Evolutionary conservation across 169 alveolate genomes (phyloP), one percentile per base, ranked within the genome.

Genomic region (Cystoisospora suis): DNA sequence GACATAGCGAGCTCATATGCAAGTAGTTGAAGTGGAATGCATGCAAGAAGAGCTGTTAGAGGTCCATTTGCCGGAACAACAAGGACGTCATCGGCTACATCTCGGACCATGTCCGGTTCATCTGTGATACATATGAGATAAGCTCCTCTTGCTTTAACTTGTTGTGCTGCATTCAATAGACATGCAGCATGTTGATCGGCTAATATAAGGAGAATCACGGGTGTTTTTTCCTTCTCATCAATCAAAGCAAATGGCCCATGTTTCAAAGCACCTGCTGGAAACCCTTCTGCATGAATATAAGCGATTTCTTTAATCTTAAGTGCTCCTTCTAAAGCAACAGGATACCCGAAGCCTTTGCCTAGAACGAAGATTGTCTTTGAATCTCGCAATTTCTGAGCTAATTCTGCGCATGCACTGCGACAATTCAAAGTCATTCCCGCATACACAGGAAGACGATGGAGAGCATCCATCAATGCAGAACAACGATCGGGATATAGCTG

Each of bases 261-360:
- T 90, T 98, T 98, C 91, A 98, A 93, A 86, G 98, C 98, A 32
- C 99, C 99, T 12, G 99, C 98, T 2, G 98, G 94, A 69, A 96
- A 98, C 20, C 99, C 99, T 93, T 98, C 99, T n/a, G 99, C 98
- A 90, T 98, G 99, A 7, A 97, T 95, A 93, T 98, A 97, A 27
- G 99, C 94, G 27, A 98, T 90, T 94, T 99, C 99, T 94, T 99
- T 99, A 42, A 99, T 95, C 91, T 98, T 98, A 38, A 99, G 93
- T 0, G 99, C 99, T 47, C 99, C 99, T 93, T 99, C 99, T 81
- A 95, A 95, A 6, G 99, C 99, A 32, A 98, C 97, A 23, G 99
- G 96, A 81, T 96, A 97, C 42, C 98, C 98, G 46, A 96, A 94
- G 0, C 99, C 99, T 47, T 88, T 91, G 42, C 96, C 96, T n/a